Evolutionary conservation across 129 eudicot genomes (phyloP).

Genomic region (Artemisia tridentata): DNA sequence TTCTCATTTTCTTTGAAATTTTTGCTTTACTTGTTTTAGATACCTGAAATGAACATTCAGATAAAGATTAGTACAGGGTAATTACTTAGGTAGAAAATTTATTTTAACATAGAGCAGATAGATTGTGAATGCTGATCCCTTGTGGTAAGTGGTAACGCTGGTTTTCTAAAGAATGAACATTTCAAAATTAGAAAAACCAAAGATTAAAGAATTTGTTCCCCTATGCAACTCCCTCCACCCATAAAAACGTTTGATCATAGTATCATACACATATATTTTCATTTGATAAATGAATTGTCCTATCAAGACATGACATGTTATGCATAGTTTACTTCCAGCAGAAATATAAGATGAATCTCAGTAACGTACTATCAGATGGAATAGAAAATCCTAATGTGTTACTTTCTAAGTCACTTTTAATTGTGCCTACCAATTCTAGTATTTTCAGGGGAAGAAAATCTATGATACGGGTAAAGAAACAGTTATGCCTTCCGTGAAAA

Average conservation of each 20-base stretch:
- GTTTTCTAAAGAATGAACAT: background rate
- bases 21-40: slow-evolving; percentile 46
- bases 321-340: no score
- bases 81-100: background rate
- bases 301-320: no score
- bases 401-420: no score
- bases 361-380: no score
- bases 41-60: slow-evolving; percentile 26
- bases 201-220: no score
- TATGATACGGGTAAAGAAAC: background rate
- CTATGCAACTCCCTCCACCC: no score
- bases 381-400: no score
- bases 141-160: background rate
- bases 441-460: background rate
- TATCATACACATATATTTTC: no score
- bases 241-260: no score
- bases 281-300: no score
- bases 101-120: background rate
- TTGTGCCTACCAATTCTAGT: no score
- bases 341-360: no score
- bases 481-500: slow-evolving; percentile 1
- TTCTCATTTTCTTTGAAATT: slow-evolving; percentile 76
- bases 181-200: background rate
- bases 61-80: background rate
- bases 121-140: background rate